Evolutionary conservation across 108 stramenopile species (phyloP).

Genomic region (Skeletonema grethae): DNA sequence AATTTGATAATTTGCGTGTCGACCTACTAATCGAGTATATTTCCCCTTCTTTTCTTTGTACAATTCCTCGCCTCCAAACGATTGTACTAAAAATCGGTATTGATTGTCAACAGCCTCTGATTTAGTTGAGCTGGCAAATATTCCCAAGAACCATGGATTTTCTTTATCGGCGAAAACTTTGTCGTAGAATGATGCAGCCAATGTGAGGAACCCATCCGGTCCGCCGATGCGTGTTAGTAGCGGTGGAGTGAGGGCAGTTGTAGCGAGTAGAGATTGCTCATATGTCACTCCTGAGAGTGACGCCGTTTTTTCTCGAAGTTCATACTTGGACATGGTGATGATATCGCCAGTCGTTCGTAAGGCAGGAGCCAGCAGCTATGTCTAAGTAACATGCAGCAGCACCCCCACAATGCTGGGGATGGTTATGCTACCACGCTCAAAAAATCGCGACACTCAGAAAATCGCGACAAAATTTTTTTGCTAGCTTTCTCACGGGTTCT

Average conservation of each 20-base stretch:
- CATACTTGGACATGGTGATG: constrained; percentile 40
- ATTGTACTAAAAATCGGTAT: constrained; percentile 77
- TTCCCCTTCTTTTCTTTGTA: constrained; percentile 81
- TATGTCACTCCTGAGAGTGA: constrained; percentile 37
- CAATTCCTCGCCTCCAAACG: constrained; percentile 76
- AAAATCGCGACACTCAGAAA: too few species aligned
- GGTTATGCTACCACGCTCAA: too few species aligned
- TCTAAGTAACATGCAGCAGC: too few species aligned
- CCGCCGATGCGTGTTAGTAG: constrained; percentile 67
- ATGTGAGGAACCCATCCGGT: constrained; percentile 44
- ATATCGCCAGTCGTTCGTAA: too few species aligned
- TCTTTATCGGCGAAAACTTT: constrained; percentile 64
- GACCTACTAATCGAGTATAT: constrained; percentile 72
- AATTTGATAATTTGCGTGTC: constrained; percentile 78
- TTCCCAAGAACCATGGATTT: constrained; percentile 71
- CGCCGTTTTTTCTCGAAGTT: constrained; percentile 15
- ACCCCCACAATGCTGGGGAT: too few species aligned
- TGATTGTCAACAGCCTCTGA: constrained; percentile 82
- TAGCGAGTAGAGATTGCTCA: constrained; percentile 25
- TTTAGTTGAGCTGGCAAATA: constrained; percentile 78
- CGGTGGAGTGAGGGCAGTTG: constrained; percentile 43
- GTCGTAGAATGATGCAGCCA: constrained; percentile 72
- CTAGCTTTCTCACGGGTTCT: too few species aligned
- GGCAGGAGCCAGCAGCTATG: too few species aligned
- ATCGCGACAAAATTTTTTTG: too few species aligned